Conservation (phyloP, 2,329 filamentous ascomycete species). For the Claviceps sp. region DNA sequence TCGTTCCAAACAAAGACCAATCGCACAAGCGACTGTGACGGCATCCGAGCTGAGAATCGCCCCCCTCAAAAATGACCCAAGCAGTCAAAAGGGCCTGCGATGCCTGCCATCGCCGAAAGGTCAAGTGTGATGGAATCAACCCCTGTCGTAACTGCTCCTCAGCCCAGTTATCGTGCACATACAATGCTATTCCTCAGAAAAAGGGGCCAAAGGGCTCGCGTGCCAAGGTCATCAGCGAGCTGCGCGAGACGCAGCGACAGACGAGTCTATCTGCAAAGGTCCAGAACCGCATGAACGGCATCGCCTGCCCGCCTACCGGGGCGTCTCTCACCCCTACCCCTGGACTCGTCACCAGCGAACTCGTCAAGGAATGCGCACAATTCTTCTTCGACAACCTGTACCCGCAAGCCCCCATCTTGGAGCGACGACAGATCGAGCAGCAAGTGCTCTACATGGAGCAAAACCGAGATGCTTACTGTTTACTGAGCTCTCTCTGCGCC, state of each 20-base stretch:
- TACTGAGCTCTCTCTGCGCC: constrained; percentile 50
- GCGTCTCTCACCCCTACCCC: constrained; percentile 40
- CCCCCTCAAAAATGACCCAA: constrained; percentile 28
- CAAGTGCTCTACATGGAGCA: constrained; percentile 48
- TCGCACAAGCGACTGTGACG: not conserved
- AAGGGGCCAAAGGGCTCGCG: constrained; percentile 63
- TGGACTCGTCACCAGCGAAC: constrained; percentile 45
- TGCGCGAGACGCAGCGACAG: constrained; percentile 55
- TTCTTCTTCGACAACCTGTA: constrained; percentile 60
- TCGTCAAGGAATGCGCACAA: constrained; percentile 51
- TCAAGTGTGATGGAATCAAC: constrained; percentile 59
- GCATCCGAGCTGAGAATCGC: not conserved
- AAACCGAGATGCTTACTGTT: constrained; percentile 49
- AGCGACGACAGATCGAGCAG: constrained; percentile 43
- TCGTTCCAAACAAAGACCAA: not conserved
- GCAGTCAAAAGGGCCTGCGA: constrained; percentile 54
- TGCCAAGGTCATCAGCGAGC: constrained; percentile 62
- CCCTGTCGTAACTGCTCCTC: constrained; percentile 59
- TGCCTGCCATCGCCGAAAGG: constrained; percentile 61
- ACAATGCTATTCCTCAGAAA: constrained; percentile 63
- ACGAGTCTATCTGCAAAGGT: constrained; percentile 49
- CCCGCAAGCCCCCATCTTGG: constrained; percentile 47
- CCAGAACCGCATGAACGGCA: constrained; percentile 45
- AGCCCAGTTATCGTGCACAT: constrained; percentile 55
- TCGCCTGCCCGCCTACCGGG: constrained; percentile 33